A percentile compares a stretch with the other conserved stretches of the same genome.
Evolutionary conservation across 2,329 filamentous ascomycete genomes (phyloP).

Genomic region (Curvularia sp.): DNA sequence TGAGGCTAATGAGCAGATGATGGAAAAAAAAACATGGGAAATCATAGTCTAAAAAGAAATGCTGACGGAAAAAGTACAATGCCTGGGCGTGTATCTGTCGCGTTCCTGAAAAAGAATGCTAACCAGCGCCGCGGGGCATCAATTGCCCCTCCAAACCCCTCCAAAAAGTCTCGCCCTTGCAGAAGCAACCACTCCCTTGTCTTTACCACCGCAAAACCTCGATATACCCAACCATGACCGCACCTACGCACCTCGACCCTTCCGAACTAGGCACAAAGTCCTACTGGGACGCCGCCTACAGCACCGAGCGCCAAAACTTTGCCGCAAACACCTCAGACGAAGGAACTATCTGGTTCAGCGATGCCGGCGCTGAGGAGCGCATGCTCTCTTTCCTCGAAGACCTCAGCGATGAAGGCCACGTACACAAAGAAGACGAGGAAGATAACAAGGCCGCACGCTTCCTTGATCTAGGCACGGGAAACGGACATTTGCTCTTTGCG

Average conservation of each 20-base stretch:
- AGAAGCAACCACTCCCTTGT: neutral
- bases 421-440: constrained; percentile 49
- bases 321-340: constrained; percentile 75
- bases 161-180: constrained; percentile 1
- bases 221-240: constrained; percentile 22
- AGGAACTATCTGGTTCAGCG: constrained; percentile 96
- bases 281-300: constrained; percentile 71
- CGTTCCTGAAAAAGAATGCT: neutral
- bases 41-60: neutral
- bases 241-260: constrained; percentile 65
- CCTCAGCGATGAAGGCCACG: constrained; percentile 60
- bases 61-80: neutral
- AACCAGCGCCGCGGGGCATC: neutral
- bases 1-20: neutral
- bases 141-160: constrained; percentile 3
- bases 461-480: constrained; percentile 91
- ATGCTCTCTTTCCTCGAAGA: constrained; percentile 68
- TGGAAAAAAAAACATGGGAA: neutral
- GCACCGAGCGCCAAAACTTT: constrained; percentile 74
- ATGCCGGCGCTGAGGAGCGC: constrained; percentile 84
- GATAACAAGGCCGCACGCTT: constrained; percentile 57
- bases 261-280: constrained; percentile 83
- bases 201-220: neutral
- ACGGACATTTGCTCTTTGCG: constrained; percentile 89
- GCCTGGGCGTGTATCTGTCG: neutral